Base-by-base conservation (phyloP, 768 basidiomycete genomes). In the Tubosaeta sp. region DNA sequence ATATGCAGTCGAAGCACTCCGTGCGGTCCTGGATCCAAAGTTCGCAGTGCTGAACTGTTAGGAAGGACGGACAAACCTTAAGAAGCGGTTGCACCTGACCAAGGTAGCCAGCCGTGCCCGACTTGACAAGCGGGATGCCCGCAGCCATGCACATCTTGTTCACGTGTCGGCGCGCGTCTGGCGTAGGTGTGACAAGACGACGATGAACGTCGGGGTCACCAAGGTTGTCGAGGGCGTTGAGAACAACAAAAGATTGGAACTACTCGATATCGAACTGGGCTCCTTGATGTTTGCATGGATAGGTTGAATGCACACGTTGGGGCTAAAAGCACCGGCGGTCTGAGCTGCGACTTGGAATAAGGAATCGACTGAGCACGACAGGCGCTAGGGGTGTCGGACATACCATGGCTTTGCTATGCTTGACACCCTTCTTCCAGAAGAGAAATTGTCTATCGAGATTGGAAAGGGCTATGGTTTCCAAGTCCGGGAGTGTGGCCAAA, bases 121-220 rank as follows among this genome's bases (percentile, higher is more conserved):
- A 94, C 65, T 99, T 97, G 19, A 99, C 91, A 6, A 97, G 76
- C 0, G 95, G 95, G 0, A 95, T 81, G 48, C 80, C 77, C 5
- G 89, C 91, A 1, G 95, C 93, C 77, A 97, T 88, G 68, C 97
- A 98, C 86, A 99, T 94, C 65, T 87, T 88, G 74, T 98, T 98
- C 45, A 98, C 94, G 65, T 98, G 95, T 65, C 92, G 75, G 43
- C 94, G 83, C 7, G 95, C 95, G 68, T 97, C 95, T 94, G 54
- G 29, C 17, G 32, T 31, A 42, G 29, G 44, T 35, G 43, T 22
- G 34, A n/a, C 26, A 35, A 46, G 43, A 46, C 17, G 19, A 7
- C 27, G 44, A 26, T 8, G 43, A 5, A 14, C 19, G 33, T 7
- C 16, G 25, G 7, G 31, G 25, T 58, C 46, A 91, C 94, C 95